These are phyloP conservation scores for Lithocarpus polystachyus DNA, from an alignment of 306 rosid species.

Conservation along the genomic window DNA sequence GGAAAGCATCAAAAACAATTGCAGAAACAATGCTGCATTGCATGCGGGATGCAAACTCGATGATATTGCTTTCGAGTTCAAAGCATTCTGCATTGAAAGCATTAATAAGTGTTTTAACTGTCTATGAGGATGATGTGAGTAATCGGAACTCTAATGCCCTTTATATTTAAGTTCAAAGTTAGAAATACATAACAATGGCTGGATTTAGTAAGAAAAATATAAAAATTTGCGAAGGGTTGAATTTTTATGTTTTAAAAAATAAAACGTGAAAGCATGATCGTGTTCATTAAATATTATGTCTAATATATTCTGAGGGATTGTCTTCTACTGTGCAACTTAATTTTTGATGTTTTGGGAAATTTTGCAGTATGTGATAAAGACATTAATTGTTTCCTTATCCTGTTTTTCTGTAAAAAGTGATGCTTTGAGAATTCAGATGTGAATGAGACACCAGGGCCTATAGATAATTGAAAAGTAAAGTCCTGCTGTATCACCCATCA, in stretches of 20 bases:
- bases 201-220: background rate
- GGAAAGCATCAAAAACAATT: slow-evolving; percentile 66
- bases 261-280: background rate
- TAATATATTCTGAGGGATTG: background rate
- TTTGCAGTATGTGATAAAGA: background rate
- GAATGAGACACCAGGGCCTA: background rate
- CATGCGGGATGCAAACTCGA: slow-evolving; percentile 67
- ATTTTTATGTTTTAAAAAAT: background rate
- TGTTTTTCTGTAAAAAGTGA: background rate
- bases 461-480: background rate
- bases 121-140: slow-evolving; percentile 68
- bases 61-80: slow-evolving; percentile 61
- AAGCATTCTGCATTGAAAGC: slow-evolving; percentile 70
- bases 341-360: background rate
- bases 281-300: background rate
- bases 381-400: background rate
- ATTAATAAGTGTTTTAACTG: slow-evolving; percentile 55
- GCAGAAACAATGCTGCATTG: slow-evolving; percentile 68
- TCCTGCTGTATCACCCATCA: background rate
- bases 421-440: background rate
- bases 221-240: background rate
- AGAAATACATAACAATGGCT: background rate
- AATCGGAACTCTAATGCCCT: slow-evolving; percentile 22
- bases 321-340: background rate
- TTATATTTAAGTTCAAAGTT: slow-evolving; percentile 11